These are phyloP conservation scores for Crithidia expoeki DNA, from an alignment of 208 protist species.

Conservation along the genomic window DNA sequence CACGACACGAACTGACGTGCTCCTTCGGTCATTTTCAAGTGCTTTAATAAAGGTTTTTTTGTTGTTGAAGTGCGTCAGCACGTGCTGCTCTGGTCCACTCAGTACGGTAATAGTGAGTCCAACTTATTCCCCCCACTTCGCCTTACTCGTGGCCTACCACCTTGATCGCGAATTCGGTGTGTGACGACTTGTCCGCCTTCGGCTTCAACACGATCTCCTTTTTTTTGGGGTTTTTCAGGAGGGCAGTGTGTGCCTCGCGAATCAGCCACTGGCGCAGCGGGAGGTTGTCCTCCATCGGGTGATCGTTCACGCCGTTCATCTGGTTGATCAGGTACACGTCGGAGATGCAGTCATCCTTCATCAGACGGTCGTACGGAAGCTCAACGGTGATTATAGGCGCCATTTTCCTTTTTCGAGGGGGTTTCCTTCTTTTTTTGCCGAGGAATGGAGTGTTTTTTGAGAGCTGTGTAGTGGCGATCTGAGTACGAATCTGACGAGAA, in stretches of 20 bases:
- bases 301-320: slow-evolving; percentile 68
- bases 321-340: slow-evolving; percentile 78
- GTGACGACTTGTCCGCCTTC: slow-evolving; percentile 52
- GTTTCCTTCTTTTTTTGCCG: slow-evolving; percentile 8
- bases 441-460: background rate
- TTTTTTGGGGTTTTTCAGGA: slow-evolving; percentile 57
- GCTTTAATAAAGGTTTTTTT: too few species aligned
- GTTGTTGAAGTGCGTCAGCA: too few species aligned
- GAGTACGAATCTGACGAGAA: too few species aligned
- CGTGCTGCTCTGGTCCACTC: background rate
- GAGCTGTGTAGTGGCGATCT: background rate
- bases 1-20: too few species aligned
- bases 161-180: slow-evolving; percentile 48
- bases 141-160: slow-evolving; percentile 35
- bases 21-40: too few species aligned
- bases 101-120: slow-evolving; percentile 3
- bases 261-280: slow-evolving; percentile 82
- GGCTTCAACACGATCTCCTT: slow-evolving; percentile 56
- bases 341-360: slow-evolving; percentile 41
- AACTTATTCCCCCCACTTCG: too few species aligned
- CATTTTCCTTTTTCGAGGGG: slow-evolving; percentile 8
- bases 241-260: slow-evolving; percentile 46
- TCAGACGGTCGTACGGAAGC: slow-evolving; percentile 56
- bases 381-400: slow-evolving; percentile 48
- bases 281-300: slow-evolving; percentile 69